These are phyloP conservation scores for Metschnikowia santaceciliae DNA, from an alignment of 805 yeast genomes.

Conservation along the genomic window DNA sequence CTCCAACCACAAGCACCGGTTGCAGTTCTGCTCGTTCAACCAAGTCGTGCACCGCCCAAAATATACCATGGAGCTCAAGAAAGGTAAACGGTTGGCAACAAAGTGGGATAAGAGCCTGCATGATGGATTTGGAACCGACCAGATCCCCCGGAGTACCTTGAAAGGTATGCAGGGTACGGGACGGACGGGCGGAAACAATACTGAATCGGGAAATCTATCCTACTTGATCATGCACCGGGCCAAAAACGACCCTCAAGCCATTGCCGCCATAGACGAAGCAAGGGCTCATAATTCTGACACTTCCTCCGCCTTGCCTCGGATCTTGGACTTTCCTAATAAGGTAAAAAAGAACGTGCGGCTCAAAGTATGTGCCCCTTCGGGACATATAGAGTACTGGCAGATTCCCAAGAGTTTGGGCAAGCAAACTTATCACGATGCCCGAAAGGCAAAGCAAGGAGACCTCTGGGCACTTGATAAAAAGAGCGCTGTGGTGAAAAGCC, in stretches of 20 bases:
- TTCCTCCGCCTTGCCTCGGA: slow-evolving; percentile 59
- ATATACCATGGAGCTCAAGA: slow-evolving; percentile 76
- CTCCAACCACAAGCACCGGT: slow-evolving; percentile 52
- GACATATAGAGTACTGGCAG: slow-evolving; percentile 82
- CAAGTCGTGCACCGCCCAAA: slow-evolving; percentile 73
- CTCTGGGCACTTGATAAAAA: slow-evolving; percentile 62
- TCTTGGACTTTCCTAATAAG: slow-evolving; percentile 66
- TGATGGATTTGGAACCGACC: slow-evolving; percentile 52
- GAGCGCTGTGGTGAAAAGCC: slow-evolving; percentile 29
- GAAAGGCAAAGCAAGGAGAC: slow-evolving; percentile 83
- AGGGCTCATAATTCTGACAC: slow-evolving; percentile 25
- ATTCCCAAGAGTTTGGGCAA: slow-evolving; percentile 74
- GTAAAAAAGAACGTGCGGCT: slow-evolving; percentile 78
- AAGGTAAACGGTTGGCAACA: slow-evolving; percentile 71
- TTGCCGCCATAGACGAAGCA: slow-evolving; percentile 39
- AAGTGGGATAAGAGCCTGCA: slow-evolving; percentile 60
- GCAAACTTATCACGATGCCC: slow-evolving; percentile 81
- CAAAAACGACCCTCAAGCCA: slow-evolving; percentile 35
- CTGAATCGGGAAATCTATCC: slow-evolving; percentile 68
- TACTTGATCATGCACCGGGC: slow-evolving; percentile 71
- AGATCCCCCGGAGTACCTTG: slow-evolving; percentile 23
- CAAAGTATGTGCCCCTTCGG: slow-evolving; percentile 75
- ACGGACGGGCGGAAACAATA: slow-evolving; percentile 64
- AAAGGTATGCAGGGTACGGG: slow-evolving; percentile 66
- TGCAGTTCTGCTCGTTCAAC: slow-evolving; percentile 72